Evolutionary conservation across 371 early-diverging fungal genomes (phyloP).

Genomic region (Gilbertella persicaria): DNA sequence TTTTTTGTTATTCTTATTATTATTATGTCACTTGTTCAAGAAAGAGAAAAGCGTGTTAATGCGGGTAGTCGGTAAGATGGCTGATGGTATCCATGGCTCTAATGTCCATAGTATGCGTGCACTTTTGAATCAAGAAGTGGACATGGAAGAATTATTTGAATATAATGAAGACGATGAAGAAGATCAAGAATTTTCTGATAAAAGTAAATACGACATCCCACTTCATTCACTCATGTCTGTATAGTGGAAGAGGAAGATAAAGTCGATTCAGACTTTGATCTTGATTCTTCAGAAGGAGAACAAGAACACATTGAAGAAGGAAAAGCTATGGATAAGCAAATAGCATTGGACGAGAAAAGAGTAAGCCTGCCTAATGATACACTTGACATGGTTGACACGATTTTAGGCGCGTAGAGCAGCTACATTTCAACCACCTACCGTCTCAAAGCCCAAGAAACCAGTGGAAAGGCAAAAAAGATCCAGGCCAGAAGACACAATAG

Average conservation of each 20-base stretch:
- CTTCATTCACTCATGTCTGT: too few species aligned
- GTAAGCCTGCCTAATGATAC: not conserved
- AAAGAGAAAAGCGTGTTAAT: slow-evolving; percentile 57
- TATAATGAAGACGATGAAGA: slow-evolving; percentile 57
- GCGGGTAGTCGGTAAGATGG: slow-evolving; percentile 59
- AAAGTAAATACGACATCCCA: slow-evolving; percentile 28
- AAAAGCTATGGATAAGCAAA: slow-evolving; percentile 40
- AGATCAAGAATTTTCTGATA: slow-evolving; percentile 55
- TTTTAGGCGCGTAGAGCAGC: slow-evolving; percentile 22
- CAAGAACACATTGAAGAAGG: slow-evolving; percentile 57
- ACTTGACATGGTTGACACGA: too few species aligned
- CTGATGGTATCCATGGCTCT: not conserved
- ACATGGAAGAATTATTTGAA: slow-evolving; percentile 64
- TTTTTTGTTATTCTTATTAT: not conserved
- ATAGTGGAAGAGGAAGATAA: slow-evolving; percentile 56
- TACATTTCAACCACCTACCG: slow-evolving; percentile 6
- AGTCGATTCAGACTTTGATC: slow-evolving; percentile 65
- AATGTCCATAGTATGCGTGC: slow-evolving; percentile 51
- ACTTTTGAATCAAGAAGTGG: slow-evolving; percentile 57
- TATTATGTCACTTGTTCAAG: slow-evolving; percentile 3
- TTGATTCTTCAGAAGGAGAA: slow-evolving; percentile 62
- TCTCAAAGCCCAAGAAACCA: slow-evolving; percentile 10
- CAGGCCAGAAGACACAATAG: not conserved
- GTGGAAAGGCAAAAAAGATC: slow-evolving; percentile 2
- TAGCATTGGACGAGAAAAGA: slow-evolving; percentile 45